Evolutionary conservation across 352 stramenopile species (phyloP).

Genomic region (Peronospora destructor): DNA sequence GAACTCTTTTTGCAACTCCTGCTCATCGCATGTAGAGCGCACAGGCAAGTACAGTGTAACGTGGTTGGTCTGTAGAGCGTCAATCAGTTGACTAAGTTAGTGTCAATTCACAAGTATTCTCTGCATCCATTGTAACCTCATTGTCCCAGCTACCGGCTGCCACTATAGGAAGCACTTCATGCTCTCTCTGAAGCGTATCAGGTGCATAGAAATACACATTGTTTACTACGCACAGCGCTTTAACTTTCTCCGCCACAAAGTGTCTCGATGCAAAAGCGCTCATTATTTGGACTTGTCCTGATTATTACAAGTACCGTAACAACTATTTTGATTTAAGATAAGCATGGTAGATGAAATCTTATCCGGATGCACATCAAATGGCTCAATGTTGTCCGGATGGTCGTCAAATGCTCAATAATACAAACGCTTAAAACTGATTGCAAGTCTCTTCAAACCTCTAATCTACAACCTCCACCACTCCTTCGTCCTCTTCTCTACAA

Average conservation of each 20-base stretch:
- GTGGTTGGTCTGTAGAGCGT: conserved; percentile 33
- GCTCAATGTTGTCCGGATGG: conserved; percentile 3
- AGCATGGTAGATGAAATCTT: conserved; percentile 4
- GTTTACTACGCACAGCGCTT: conserved; percentile 53
- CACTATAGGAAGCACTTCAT: conserved; percentile 47
- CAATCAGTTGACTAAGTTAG: neutral
- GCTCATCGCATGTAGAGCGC: conserved; percentile 37
- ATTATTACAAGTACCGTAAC: neutral
- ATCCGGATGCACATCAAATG: neutral
- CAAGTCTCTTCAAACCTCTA: conserved; percentile 13
- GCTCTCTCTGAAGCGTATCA: conserved; percentile 24
- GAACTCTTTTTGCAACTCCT: conserved; percentile 41
- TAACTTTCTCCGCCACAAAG: conserved; percentile 52
- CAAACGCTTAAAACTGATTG: conserved; percentile 5
- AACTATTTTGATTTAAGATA: neutral
- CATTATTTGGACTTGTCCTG: too few relatives aligned
- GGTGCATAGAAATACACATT: conserved; percentile 34
- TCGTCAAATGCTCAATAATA: conserved; percentile 1
- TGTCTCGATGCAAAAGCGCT: conserved; percentile 45
- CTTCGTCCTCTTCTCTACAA: conserved; percentile 23
- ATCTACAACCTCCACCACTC: conserved; percentile 25
- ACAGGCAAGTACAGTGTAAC: conserved; percentile 49
- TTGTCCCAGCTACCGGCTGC: conserved; percentile 53
- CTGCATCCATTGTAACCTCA: conserved; percentile 20
- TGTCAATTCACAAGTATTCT: too few relatives aligned